Conservation (phyloP, 345 rosid genomes). For the Chamaenerion angustifolium region DNA sequence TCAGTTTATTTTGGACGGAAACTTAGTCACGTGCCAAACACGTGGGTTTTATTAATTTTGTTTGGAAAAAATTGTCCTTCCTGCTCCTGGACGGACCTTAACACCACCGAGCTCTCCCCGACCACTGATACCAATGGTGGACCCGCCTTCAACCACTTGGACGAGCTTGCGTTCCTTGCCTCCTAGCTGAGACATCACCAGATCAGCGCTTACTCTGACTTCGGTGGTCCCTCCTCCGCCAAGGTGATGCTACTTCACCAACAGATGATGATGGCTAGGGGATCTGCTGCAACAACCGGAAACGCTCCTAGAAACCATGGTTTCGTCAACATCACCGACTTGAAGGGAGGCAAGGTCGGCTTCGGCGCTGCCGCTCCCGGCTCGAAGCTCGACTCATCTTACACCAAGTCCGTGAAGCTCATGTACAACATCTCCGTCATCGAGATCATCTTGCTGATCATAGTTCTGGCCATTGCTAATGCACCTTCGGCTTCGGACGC, state of each 20-base stretch:
- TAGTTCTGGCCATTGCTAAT: conserved; percentile 43
- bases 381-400: conserved; percentile 70
- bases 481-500: conserved; percentile 54
- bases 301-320: conserved; percentile 70
- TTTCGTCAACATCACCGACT: conserved; percentile 78
- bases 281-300: conserved; percentile 88
- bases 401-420: conserved; percentile 59
- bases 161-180: conserved; percentile 22
- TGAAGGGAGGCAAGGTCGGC: conserved; percentile 71
- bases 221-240: conserved; percentile 12
- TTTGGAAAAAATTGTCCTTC: no score
- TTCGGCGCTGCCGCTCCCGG: conserved; percentile 76
- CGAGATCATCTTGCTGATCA: conserved; percentile 53
- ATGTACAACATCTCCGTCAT: conserved; percentile 75
- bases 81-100: conserved; percentile 35
- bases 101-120: conserved; percentile 16
- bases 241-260: conserved; percentile 43
- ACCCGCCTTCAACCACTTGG: conserved; percentile 24
- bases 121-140: conserved; percentile 19
- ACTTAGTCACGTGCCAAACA: no score
- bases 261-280: conserved; percentile 33
- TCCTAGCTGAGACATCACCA: conserved; percentile 30
- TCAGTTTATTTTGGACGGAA: no score
- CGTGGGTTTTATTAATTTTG: no score
- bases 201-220: conserved; percentile 23